These are phyloP conservation scores for Cystofilobasidium ferigula DNA, from an alignment of 768 basidiomycete genomes.

Conservation along the genomic window DNA sequence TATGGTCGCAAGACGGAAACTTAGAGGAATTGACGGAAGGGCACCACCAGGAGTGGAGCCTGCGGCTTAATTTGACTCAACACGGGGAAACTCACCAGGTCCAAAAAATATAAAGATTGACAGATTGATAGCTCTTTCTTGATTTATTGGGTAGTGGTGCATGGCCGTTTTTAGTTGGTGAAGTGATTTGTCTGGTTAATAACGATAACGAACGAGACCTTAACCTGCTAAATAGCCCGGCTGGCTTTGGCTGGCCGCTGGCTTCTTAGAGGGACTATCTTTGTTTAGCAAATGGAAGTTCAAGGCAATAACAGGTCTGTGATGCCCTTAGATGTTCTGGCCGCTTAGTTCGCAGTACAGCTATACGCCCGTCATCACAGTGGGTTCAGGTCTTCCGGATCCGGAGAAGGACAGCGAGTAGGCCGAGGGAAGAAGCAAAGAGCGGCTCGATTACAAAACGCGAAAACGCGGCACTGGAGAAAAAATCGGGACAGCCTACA, in stretches of 20 bases:
- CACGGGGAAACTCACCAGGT: constrained; percentile 71
- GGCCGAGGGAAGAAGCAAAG: too few relatives aligned
- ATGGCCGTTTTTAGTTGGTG: constrained; percentile 81
- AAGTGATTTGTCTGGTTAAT: constrained; percentile 97
- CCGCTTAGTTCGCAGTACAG: too few relatives aligned
- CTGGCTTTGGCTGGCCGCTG: constrained; percentile 59
- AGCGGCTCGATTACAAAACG: too few relatives aligned
- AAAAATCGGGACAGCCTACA: too few relatives aligned
- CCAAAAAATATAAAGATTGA: constrained; percentile 66
- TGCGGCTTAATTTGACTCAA: constrained; percentile 78
- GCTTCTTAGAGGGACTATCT: constrained; percentile 80
- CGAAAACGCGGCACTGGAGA: too few relatives aligned
- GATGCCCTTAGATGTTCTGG: constrained; percentile 85
- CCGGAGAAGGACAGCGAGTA: too few relatives aligned
- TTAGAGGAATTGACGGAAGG: constrained; percentile 76
- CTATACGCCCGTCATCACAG: too few relatives aligned
- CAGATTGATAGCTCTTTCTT: constrained; percentile 76
- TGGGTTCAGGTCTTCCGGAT: too few relatives aligned
- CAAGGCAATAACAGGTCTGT: constrained; percentile 86
- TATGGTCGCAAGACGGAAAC: constrained; percentile 66
- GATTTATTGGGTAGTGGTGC: constrained; percentile 78
- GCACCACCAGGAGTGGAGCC: constrained; percentile 69
- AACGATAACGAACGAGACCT: constrained; percentile 90
- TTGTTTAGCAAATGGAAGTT: constrained; percentile 71
- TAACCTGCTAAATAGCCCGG: constrained; percentile 84